Evolutionary conservation across 108 stramenopile genomes (phyloP).

Genomic region (Epipyxis sp.): DNA sequence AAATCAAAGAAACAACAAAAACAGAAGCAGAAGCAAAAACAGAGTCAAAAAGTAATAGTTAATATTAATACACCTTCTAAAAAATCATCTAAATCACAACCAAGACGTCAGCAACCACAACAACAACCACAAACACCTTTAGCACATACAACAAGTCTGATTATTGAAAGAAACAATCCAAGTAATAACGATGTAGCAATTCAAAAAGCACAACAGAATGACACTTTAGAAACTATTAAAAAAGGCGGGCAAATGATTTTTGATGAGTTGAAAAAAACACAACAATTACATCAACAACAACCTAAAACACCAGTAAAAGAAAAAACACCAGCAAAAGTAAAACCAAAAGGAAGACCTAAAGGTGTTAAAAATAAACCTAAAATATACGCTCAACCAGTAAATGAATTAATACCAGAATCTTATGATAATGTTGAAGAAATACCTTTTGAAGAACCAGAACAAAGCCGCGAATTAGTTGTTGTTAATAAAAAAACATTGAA

Average conservation of each 20-base stretch:
- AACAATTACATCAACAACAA: background rate
- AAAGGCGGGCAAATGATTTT: background rate
- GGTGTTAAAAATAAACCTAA: background rate
- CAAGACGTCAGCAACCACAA: background rate
- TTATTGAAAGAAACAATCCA: background rate
- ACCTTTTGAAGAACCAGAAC: no score
- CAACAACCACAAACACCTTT: background rate
- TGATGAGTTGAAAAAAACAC: background rate
- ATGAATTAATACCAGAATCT: background rate
- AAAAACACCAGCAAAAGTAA: background rate
- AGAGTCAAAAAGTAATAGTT: background rate
- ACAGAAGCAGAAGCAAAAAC: background rate
- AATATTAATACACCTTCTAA: no score
- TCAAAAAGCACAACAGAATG: slow-evolving; percentile 4
- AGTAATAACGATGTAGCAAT: background rate
- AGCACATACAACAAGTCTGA: background rate
- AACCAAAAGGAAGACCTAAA: background rate
- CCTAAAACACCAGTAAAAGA: background rate
- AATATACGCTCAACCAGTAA: background rate
- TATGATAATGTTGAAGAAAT: background rate
- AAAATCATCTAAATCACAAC: background rate
- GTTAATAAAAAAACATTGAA: no score
- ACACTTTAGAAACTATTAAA: background rate
- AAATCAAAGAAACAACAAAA: background rate
- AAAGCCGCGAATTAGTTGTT: no score